A percentile compares a stretch with the other conserved stretches of the same genome.
Evolutionary conservation across 139 green algal genomes (phyloP).

Genomic region (Micromonas pusilla): DNA sequence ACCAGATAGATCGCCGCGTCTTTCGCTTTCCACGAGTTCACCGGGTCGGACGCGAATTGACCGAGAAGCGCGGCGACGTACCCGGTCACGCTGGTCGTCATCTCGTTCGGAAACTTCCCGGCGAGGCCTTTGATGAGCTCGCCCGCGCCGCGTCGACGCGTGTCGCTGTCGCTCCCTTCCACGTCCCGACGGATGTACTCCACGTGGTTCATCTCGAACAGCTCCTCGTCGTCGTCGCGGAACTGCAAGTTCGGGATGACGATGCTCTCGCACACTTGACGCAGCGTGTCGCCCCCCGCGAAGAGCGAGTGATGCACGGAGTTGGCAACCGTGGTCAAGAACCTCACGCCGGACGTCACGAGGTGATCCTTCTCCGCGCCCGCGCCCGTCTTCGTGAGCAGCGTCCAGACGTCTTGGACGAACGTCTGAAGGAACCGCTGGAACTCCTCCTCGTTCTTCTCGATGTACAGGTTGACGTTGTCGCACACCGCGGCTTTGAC

Average conservation of each 20-base stretch:
- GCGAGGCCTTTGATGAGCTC: slow-evolving; percentile 83
- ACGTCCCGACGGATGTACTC: slow-evolving; percentile 91
- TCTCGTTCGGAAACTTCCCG: slow-evolving; percentile 64
- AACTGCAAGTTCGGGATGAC: slow-evolving; percentile 78
- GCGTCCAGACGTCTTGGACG: slow-evolving; percentile 71
- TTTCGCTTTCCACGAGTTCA: slow-evolving; percentile 77
- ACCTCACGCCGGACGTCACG: slow-evolving; percentile 82
- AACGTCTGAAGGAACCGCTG: slow-evolving; percentile 63
- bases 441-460: slow-evolving; percentile 96
- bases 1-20: slow-evolving; percentile 94
- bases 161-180: slow-evolving; percentile 92
- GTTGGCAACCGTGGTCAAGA: slow-evolving; percentile 81
- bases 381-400: slow-evolving; percentile 46
- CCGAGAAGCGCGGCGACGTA: slow-evolving; percentile 61
- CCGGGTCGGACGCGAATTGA: slow-evolving; percentile 59
- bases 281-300: slow-evolving; percentile 42
- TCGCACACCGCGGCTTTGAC: slow-evolving; percentile 65
- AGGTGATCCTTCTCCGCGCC: slow-evolving; percentile 61
- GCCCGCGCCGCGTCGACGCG: slow-evolving; percentile 75
- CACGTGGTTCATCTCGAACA: slow-evolving; percentile 90
- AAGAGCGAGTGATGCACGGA: slow-evolving; percentile 82
- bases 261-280: slow-evolving; percentile 63
- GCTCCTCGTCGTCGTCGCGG: slow-evolving; percentile 68
- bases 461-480: slow-evolving; percentile 76
- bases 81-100: slow-evolving; percentile 26